Evolutionary conservation across 2,329 filamentous ascomycete species (phyloP), one percentile per base, ranked within the genome.

Genomic region (Xylaria hypoxylon): DNA sequence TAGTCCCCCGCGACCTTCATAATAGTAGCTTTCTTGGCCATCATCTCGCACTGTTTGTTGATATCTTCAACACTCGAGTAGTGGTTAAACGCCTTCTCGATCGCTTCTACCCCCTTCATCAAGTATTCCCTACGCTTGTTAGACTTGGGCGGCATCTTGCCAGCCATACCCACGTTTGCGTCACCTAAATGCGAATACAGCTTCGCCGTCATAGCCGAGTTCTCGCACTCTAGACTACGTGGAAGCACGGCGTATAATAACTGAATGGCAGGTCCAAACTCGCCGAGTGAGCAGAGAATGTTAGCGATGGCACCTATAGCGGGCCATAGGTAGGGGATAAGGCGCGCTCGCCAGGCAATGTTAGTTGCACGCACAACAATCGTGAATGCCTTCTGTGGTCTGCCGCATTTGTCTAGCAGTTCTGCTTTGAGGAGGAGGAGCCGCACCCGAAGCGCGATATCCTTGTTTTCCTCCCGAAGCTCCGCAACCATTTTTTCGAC

Each of bases 1-100:
- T 83, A 78, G 71, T 94, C 90, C 0, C 90, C 92, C 7, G 87
- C 84, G 52, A 90, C 81, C 77, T 90, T 89, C 83, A 92, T 91
- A 57, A 96, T 86, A 57, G 89, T 89, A 3, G 92, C 90, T 79
- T 93, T 94, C 83, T 96, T 96, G 22, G 91, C 90, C 80, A 94
- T 86, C 83, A 92, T 89, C 78, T 94, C 91, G 74, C 92, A 90
- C 79, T 92, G 90, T 60, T 88, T 89, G n/a, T 82, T 80, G 15
- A 89, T 80, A 75, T 92, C 92, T 75, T 92, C 89, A 15, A 93
- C 82, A 52, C 83, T 84, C 47, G 88, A 86, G 76, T 87, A 96
- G 68, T 89, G 86, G 35, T 82, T 81, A 71, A 89, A 88, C 0
- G 90, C 87, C 67, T 82, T 85, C 62, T 91, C 87, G 53, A 92